Evolutionary conservation across 805 yeast species (phyloP).

Genomic region (Myxozyma neotropica): DNA sequence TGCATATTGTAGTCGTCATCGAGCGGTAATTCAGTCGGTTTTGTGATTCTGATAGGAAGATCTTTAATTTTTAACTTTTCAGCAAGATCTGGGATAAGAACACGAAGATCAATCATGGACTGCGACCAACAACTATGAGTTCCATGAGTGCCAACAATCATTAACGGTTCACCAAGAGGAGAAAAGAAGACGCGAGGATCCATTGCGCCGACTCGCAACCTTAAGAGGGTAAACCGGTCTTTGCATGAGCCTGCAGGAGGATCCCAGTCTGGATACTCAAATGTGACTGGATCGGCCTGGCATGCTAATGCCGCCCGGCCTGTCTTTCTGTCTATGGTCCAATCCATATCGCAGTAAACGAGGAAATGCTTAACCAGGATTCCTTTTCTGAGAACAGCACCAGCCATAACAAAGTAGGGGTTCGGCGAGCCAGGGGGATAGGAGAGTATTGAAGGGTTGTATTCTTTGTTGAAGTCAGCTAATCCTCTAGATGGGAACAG

Average conservation of each 20-base stretch:
- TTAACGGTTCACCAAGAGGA: conserved; percentile 33
- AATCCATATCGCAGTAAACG: conserved; percentile 10
- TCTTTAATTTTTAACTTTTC: conserved; percentile 6
- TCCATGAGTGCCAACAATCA: conserved; percentile 31
- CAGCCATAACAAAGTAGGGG: conserved; percentile 16
- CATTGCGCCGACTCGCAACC: background rate
- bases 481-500: background rate
- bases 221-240: background rate
- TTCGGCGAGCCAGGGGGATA: conserved; percentile 4
- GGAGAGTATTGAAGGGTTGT: conserved; percentile 19
- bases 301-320: conserved; percentile 12
- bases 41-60: conserved; percentile 19
- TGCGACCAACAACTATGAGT: conserved; percentile 21
- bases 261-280: conserved; percentile 1
- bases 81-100: conserved; percentile 20
- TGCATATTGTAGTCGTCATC: conserved; percentile 11
- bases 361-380: background rate
- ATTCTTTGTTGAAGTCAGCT: background rate
- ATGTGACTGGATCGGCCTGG: background rate
- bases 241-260: background rate
- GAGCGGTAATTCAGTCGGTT: conserved; percentile 25
- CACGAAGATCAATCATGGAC: conserved; percentile 25
- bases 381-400: conserved; percentile 1
- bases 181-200: conserved; percentile 30
- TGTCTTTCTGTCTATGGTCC: background rate